Conservation (phyloP, 176 grass and related monocot species). For the barley (Hordeum vulgare) region MorexV3_pseudomolecules_assembly NC_058522.1:489447017-489447516, state of each 20-base stretch:
- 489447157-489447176: conserved; percentile 44
- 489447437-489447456: not conserved
- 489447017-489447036: conserved; percentile 26
- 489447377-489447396: not conserved
- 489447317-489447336: conserved; percentile 37
- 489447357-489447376: not conserved
- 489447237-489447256: conserved; percentile 51
- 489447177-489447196: conserved; percentile 38
- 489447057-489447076: conserved; percentile 23
- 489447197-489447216: conserved; percentile 78
- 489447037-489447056: conserved; percentile 37
- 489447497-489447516: conserved; percentile 35
- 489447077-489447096: not conserved
- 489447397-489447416: not conserved
- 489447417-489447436: not conserved
- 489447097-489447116: conserved; percentile 47
- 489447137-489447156: conserved; percentile 65
- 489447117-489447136: conserved; percentile 54
- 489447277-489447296: conserved; percentile 76
- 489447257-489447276: conserved; percentile 54
- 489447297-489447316: conserved; percentile 60
- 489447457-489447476: not conserved
- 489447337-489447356: not conserved
- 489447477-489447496: not conserved
- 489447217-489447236: conserved; percentile 77